Evolutionary conservation across 257 asterid genomes (phyloP).

Genomic region (Solanum bukasovii): DNA sequence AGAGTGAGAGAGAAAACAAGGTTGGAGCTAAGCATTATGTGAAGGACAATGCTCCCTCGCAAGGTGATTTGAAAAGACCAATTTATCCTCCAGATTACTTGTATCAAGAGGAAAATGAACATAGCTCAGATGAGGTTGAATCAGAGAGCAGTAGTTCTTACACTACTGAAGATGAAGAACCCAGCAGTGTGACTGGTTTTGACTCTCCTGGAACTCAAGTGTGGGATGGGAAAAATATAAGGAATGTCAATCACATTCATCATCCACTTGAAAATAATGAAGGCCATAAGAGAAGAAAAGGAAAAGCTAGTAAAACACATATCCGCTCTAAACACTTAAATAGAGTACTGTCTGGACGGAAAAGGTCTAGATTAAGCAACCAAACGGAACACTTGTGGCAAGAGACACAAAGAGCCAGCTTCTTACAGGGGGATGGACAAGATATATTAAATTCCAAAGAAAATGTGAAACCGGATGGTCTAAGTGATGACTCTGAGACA

Average conservation of each 20-base stretch:
- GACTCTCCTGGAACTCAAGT: constrained; percentile 83
- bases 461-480: constrained; percentile 35
- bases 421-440: constrained; percentile 58
- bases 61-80: not conserved
- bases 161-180: constrained; percentile 65
- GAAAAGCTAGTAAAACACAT: constrained; percentile 22
- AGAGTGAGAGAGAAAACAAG: constrained; percentile 10
- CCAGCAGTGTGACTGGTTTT: constrained; percentile 39
- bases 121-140: constrained; percentile 43
- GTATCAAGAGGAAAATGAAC: constrained; percentile 34
- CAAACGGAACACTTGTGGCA: constrained; percentile 59
- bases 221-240: constrained; percentile 81
- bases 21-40: not conserved
- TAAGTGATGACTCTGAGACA: constrained; percentile 70
- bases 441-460: constrained; percentile 41
- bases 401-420: constrained; percentile 67
- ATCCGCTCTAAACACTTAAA: constrained; percentile 29
- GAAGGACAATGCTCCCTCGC: not conserved
- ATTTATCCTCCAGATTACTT: not conserved
- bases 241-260: constrained; percentile 12
- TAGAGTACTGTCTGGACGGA: constrained; percentile 41
- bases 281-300: constrained; percentile 29
- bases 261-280: constrained; percentile 42
- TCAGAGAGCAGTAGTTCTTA: constrained; percentile 47
- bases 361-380: constrained; percentile 45